These are phyloP conservation scores for Pseudopithomyces maydicus DNA, from an alignment of 2,329 filamentous ascomycete genomes.

Conservation along the genomic window DNA sequence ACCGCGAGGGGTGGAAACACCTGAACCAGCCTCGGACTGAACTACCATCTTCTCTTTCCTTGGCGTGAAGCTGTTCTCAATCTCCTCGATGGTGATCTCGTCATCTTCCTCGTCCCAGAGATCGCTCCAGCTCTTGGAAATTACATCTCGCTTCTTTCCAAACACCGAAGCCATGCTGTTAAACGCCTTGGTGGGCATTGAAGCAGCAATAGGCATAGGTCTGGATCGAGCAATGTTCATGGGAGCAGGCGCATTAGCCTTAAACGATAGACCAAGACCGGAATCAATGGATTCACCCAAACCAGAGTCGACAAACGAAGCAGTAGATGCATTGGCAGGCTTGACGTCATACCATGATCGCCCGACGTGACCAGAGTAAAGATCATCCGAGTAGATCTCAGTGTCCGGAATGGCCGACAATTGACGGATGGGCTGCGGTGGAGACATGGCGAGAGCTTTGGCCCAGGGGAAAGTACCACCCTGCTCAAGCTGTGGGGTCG, in stretches of 20 bases:
- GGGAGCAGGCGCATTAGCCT: constrained; percentile 63
- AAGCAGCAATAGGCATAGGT: constrained; percentile 79
- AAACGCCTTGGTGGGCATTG: constrained; percentile 69
- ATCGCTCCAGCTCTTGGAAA: constrained; percentile 99
- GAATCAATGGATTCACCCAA: constrained; percentile 84
- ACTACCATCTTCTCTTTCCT: constrained; percentile 45
- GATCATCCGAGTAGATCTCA: constrained; percentile 79
- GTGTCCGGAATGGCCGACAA: constrained; percentile 84
- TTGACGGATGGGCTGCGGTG: constrained; percentile 74
- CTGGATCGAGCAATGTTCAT: constrained; percentile 63
- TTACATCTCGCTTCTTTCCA: constrained; percentile 74
- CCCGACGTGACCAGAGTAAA: constrained; percentile 70
- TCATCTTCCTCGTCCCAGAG: constrained; percentile 98
- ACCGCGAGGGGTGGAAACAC: constrained; percentile 55
- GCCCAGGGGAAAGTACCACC: constrained; percentile 91
- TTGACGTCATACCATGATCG: constrained; percentile 77
- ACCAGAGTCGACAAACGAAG: constrained; percentile 82
- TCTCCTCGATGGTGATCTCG: constrained; percentile 62
- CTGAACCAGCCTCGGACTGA: constrained; percentile 47
- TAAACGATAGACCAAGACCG: constrained; percentile 78
- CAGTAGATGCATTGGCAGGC: constrained; percentile 78
- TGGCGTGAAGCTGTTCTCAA: constrained; percentile 62
- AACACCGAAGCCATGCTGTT: constrained; percentile 79
- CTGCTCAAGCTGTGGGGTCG: constrained; percentile 79
- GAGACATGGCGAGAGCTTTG: constrained; percentile 80